Percentiles rank a stretch among this genome's conserved stretches.
These are phyloP conservation scores for Gossypium sturtianum DNA, from an alignment of 345 rosid genomes.

Conservation along the genomic window DNA sequence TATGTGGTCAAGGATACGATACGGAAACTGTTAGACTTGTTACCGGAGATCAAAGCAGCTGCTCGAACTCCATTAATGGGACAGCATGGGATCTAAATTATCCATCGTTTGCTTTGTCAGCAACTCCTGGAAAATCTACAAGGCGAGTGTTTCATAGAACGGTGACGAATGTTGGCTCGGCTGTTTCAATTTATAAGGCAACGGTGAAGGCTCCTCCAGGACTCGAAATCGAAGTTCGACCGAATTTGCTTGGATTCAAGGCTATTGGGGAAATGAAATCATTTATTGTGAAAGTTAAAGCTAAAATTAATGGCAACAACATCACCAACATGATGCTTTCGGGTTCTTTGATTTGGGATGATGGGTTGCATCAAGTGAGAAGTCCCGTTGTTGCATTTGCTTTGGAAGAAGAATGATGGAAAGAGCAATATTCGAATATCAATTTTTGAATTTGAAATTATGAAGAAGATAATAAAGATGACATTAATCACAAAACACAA, in stretches of 20 bases:
- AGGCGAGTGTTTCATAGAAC: constrained; percentile 25
- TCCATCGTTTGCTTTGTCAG: constrained; percentile 35
- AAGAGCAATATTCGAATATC: neutral
- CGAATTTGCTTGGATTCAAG: constrained; percentile 1
- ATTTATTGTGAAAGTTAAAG: neutral
- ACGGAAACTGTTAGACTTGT: constrained; percentile 13
- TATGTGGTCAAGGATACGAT: constrained; percentile 37
- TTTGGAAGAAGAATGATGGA: neutral
- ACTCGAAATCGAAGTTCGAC: constrained; percentile 23
- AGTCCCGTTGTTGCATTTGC: constrained; percentile 29
- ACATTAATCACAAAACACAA: too few species aligned
- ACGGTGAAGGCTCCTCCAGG: constrained; percentile 13
- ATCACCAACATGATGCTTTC: constrained; percentile 13
- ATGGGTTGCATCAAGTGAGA: constrained; percentile 31
- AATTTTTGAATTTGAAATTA: neutral
- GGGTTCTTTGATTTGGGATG: constrained; percentile 36
- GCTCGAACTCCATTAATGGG: constrained; percentile 22
- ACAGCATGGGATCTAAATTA: constrained; percentile 34
- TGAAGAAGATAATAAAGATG: neutral
- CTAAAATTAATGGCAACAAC: neutral
- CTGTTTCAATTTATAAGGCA: constrained; percentile 22
- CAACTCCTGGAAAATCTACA: neutral
- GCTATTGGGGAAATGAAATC: neutral
- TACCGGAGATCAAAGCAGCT: constrained; percentile 20
- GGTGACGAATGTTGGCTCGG: constrained; percentile 36